Percentiles rank a stretch among this genome's conserved stretches.
phyloP scores from a whole-genome alignment of 768 basidiomycete species.

The Leccinum arenicola region DNA sequence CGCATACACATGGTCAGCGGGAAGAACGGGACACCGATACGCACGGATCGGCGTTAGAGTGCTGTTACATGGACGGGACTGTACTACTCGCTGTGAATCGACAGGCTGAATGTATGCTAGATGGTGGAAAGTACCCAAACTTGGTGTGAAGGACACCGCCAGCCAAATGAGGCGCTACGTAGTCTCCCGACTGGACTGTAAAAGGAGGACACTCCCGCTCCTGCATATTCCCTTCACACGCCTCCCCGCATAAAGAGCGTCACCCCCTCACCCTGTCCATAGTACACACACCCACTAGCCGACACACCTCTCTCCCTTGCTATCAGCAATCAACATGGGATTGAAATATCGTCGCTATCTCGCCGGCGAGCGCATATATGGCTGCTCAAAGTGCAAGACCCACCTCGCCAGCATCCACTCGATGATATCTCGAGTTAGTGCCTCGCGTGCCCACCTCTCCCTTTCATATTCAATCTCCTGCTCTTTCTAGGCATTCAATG shows the following conservation, averaged over 20 bases:
- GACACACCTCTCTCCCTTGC: background rate
- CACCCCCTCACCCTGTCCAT: background rate
- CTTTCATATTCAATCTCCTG: conserved; percentile 8
- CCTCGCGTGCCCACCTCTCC: background rate
- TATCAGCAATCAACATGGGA: conserved; percentile 53
- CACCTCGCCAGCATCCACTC: conserved; percentile 90
- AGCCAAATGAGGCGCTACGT: conserved; percentile 26
- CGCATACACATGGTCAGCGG: background rate
- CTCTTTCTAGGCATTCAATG: conserved; percentile 81
- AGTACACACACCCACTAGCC: background rate
- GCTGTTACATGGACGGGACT: conserved; percentile 2
- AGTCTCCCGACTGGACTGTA: conserved; percentile 21
- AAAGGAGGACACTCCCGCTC: conserved; percentile 20
- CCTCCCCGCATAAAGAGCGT: conserved; percentile 27
- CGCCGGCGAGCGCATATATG: conserved; percentile 80
- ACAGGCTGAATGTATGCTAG: conserved; percentile 4
- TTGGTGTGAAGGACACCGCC: conserved; percentile 24
- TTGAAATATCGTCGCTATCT: conserved; percentile 89
- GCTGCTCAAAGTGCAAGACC: conserved; percentile 82
- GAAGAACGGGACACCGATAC: background rate
- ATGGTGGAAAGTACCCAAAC: conserved; percentile 7
- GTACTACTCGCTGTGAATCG: background rate
- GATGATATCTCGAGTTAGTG: conserved; percentile 82
- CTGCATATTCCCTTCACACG: conserved; percentile 28
- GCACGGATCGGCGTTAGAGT: conserved; percentile 29